Conservation (phyloP, 495 filamentous ascomycete species). For the Penicillium cinerascens region DNA sequence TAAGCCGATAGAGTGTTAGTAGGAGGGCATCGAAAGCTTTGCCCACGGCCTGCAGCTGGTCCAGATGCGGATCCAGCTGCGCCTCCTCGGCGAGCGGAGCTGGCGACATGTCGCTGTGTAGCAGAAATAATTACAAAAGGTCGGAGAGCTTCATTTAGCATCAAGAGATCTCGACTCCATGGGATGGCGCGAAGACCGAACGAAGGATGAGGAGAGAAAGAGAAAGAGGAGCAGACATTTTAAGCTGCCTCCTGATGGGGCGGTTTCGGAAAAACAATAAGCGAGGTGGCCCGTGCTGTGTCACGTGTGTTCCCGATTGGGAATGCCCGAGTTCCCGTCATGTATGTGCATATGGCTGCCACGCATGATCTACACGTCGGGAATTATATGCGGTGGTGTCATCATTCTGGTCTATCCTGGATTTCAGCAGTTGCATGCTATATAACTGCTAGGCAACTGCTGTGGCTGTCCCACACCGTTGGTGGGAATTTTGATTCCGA, state of each 20-base stretch:
- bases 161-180: constrained; percentile 7
- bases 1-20: constrained; percentile 46
- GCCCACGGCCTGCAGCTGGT: constrained; percentile 39
- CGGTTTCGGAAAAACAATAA: constrained; percentile 33
- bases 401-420: neutral
- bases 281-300: constrained; percentile 39
- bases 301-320: constrained; percentile 22
- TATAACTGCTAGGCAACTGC: too few species aligned
- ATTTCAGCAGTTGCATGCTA: too few species aligned
- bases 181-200: constrained; percentile 11
- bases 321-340: neutral
- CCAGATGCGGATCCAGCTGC: constrained; percentile 35
- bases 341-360: neutral
- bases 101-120: constrained; percentile 35
- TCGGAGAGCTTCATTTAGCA: constrained; percentile 10
- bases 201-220: constrained; percentile 12
- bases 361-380: neutral
- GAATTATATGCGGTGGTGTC: neutral
- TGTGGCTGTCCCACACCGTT: too few species aligned
- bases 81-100: constrained; percentile 27
- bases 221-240: constrained; percentile 14
- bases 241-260: constrained; percentile 18
- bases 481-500: too few species aligned
- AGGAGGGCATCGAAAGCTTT: constrained; percentile 49
- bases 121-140: constrained; percentile 22